A percentile compares a stretch with the other conserved stretches of the same genome.
Evolutionary conservation across 73 alveolate species (phyloP).

Genomic region (Blepharisma stoltei): DNA sequence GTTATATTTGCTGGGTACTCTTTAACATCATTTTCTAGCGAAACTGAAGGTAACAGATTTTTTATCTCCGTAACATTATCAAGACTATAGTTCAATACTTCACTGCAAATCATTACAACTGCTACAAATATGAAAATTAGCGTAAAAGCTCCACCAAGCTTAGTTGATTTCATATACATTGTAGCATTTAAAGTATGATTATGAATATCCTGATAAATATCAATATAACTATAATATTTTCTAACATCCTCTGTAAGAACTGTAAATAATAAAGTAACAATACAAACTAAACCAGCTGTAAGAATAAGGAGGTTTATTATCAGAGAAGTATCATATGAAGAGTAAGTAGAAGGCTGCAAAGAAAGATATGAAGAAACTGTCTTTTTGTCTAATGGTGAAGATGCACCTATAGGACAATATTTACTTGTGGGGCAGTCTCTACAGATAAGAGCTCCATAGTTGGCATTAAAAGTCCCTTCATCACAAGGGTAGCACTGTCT

Average conservation of each 20-base stretch:
- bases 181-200: too few species aligned
- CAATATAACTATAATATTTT: too few species aligned
- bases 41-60: neutral
- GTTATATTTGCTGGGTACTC: neutral
- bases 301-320: too few species aligned
- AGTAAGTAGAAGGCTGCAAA: neutral
- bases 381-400: neutral
- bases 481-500: constrained; percentile 12
- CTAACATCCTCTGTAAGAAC: too few species aligned
- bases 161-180: neutral
- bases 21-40: neutral
- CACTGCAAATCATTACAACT: neutral
- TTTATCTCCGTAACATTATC: neutral
- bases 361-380: neutral
- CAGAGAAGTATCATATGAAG: neutral
- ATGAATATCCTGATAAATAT: too few species aligned
- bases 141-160: constrained; percentile 1
- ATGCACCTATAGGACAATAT: neutral
- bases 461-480: neutral
- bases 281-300: too few species aligned
- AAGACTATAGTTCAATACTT: neutral
- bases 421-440: neutral
- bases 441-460: neutral
- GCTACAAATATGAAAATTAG: neutral
- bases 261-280: too few species aligned